Conservation (phyloP, 2,329 filamentous ascomycete genomes). For the Pseudonectria foliicola region DNA sequence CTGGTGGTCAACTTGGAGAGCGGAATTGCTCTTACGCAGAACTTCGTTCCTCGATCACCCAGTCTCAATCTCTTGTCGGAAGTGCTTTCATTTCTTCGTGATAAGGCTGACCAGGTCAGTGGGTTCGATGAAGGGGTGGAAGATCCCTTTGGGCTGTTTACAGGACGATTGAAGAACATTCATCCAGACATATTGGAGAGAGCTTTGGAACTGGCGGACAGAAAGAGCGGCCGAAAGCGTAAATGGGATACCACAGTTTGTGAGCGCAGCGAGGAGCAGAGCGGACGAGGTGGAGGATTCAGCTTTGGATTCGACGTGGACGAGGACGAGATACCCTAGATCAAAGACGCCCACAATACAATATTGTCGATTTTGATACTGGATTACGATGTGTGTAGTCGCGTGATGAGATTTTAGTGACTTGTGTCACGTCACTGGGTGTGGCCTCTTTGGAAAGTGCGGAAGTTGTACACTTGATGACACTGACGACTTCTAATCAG, state of each 20-base stretch:
- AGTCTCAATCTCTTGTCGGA: constrained; percentile 55
- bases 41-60: constrained; percentile 71
- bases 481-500: too few species aligned
- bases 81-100: constrained; percentile 71
- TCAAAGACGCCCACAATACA: not conserved
- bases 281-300: constrained; percentile 33
- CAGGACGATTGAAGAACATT: constrained; percentile 54
- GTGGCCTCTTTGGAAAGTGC: too few species aligned
- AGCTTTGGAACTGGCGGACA: constrained; percentile 58
- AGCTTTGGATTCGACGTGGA: constrained; percentile 50
- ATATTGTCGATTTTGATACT: too few species aligned
- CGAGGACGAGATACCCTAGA: constrained; percentile 39
- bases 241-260: constrained; percentile 77
- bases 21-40: constrained; percentile 87
- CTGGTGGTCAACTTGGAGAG: constrained; percentile 82
- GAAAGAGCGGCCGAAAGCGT: constrained; percentile 61
- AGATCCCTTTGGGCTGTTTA: constrained; percentile 70
- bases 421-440: too few species aligned
- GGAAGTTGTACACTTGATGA: too few species aligned
- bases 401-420: too few species aligned
- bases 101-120: constrained; percentile 79
- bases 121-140: constrained; percentile 69
- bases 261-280: constrained; percentile 26
- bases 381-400: too few species aligned
- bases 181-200: constrained; percentile 62